Evolutionary conservation across 495 filamentous ascomycete species (phyloP).

Genomic region (Penicillium riverlandense): DNA sequence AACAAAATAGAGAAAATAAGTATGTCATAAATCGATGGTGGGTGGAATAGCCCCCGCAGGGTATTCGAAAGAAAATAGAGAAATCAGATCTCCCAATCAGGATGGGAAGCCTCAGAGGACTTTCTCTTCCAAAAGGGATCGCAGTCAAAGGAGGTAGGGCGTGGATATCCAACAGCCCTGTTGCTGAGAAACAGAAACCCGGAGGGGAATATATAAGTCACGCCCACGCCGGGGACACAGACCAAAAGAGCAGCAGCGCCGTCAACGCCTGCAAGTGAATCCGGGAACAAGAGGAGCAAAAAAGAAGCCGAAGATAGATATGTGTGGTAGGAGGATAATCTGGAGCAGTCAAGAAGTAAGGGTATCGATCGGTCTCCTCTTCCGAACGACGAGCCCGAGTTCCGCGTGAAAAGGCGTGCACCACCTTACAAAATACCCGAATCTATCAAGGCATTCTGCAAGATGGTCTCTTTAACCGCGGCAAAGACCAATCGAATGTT

Average conservation of each 20-base stretch:
- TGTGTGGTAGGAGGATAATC: constrained; percentile 11
- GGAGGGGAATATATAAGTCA: constrained; percentile 15
- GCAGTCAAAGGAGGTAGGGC: neutral
- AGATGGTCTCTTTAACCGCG: constrained; percentile 96
- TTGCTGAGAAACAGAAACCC: constrained; percentile 3
- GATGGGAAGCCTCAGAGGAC: neutral
- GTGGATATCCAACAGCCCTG: neutral
- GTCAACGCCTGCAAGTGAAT: constrained; percentile 29
- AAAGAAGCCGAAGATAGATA: constrained; percentile 11
- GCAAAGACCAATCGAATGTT: constrained; percentile 98
- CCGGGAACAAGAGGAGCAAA: constrained; percentile 8
- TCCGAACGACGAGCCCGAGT: no score
- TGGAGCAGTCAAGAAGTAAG: constrained; percentile 3
- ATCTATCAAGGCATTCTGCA: constrained; percentile 96
- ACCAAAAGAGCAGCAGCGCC: constrained; percentile 18
- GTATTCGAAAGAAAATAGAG: no score
- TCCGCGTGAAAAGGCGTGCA: neutral
- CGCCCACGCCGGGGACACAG: constrained; percentile 26
- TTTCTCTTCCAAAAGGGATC: neutral
- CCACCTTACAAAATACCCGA: constrained; percentile 78
- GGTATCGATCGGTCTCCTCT: neutral
- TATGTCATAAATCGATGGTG: no score
- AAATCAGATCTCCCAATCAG: neutral
- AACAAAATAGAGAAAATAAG: constrained; percentile 4
- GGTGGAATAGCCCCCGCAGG: no score